Base-by-base conservation (phyloP, 1,284 basidiomycete genomes). In the Garcileccinum viscosum region DNA sequence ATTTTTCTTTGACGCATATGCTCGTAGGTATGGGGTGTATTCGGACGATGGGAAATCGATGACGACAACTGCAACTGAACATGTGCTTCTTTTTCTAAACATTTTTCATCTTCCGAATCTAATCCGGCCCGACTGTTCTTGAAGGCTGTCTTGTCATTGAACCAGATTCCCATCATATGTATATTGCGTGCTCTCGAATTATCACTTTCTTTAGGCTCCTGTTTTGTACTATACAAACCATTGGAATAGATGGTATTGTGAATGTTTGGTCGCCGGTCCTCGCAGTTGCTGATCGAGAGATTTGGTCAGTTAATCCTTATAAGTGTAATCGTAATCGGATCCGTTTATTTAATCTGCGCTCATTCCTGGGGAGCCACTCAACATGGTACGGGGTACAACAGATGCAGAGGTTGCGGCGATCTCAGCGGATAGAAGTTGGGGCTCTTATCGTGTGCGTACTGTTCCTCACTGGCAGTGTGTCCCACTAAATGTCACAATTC, bases 21-120 rank as follows among this genome's bases (percentile, higher is more conserved):
- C 37, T n/a, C 50, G 17, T 40, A 77, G 76, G 3, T 63, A 0
- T 67, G 27, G 35, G 75, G 78, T 2, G 62, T 70, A 3, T 77
- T 71, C 12, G 76, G 76, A 9, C 77, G 67, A n/a, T 77, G 76
- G 76, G 75, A 79, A 14, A 62, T 80, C 2, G 70, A 80, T 3
- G 73, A 79, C 11, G 22, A 8, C n/a, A 59, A 12, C 33, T 80
- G 77, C 37, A n/a, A 58, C 17, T 58, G 56, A 58, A 11, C n/a
- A 5, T 22, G 11, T 33, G 22, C 56, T 19, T 50, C 22, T 0
- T 22, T 44, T 40, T 40, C 19, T n/a, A n/a, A n/a, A n/a, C n/a
- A n/a, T 7, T 47, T 24, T 24, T 24, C 19, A n/a, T 11, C 44
- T 6, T 47, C 24, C n/a, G n/a, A n/a, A 17, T 24, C n/a, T 12